Base-by-base conservation (phyloP, 2,329 filamentous ascomycete genomes). In the Tolypocladium guangdongense region DNA sequence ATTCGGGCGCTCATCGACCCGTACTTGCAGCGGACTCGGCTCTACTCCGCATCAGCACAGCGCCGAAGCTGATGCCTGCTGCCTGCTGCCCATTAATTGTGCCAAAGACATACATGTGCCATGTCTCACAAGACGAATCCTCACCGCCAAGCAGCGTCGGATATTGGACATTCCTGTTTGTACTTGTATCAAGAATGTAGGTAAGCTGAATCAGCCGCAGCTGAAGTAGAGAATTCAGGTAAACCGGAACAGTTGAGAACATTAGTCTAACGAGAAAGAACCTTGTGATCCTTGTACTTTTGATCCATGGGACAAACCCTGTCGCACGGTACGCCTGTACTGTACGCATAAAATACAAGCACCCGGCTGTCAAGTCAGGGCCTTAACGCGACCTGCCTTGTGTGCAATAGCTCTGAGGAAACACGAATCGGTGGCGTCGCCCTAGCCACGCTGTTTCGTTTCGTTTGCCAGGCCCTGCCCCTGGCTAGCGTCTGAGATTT, bases 131-230 rank as follows among this genome's bases (percentile, higher is more conserved):
- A 18, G 30, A 14, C 32, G 18, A n/a, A n/a, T n/a, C 43, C 43
- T 32, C 43, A n/a, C 14, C 41, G 18, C 41, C 41, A 24, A 30
- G 27, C 8, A 46, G 27, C 11, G 24, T 18, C 43, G 43, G 18
- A 20, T 32, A 20, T 46, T 32, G 27, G 27, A n/a, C 43, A 4
- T n/a, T 2, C 27, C 4, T 32, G n/a, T n/a, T 2, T 27, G 20
- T 27, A 5, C n/a, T n/a, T 14, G 22, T 11, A 32, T n/a, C n/a
- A n/a, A n/a, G n/a, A n/a, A n/a, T 10, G 24, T 11, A 38, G 39
- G 38, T 53, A 46, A 53, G 52, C 52, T 53, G 52, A 53, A 50
- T 53, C 52, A 53, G 52, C 52, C 52, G 52, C 52, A 53, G 43
- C 47, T 49, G 8, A 48, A 14, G 10, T 4, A 27, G 43, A 18